Base-by-base conservation (phyloP, 1,284 basidiomycete genomes). In the Marasmius oreades region DNA sequence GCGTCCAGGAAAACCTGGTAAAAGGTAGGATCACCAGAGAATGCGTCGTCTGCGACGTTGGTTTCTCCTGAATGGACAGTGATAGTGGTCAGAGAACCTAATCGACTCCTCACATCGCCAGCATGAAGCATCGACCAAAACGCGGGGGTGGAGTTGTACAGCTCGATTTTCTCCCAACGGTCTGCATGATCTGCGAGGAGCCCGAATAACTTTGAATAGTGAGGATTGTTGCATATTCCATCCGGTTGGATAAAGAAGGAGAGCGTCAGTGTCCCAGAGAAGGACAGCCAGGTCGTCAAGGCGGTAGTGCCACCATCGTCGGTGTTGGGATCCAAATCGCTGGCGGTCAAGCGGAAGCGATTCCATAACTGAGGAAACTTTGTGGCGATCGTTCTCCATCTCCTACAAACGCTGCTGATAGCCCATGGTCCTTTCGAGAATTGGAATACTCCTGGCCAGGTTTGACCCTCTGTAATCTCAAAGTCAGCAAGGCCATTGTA, bases 1-100 rank as follows among this genome's bases (percentile, higher is more conserved):
- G 47, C 47, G 33, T 50, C 28, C 6, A 18, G 26, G 47, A 50
- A 33, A 31, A 50, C 47, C 12, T 50, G 47, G n/a, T 50, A 50
- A 10, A 11, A 20, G 16, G 26, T 12, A n/a, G 47, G 47, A n/a
- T 31, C 28, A 31, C 28, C 14, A 8, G 28, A 50, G 7, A 33
- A 16, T 31, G n/a, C 31, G 2, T 50, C 28, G 7, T 31, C 26
- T 12, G 24, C 28, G 14, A 16, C 14, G 11, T 50, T 26, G 2
- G 28, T 10, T 16, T 20, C 39, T 42, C 33, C 47, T 2, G 47
- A 50, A 12, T 28, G 28, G 23, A 50, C 16, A 10, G 31, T 31
- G 12, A 50, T 12, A 16, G 26, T 26, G 31, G 31, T 31, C 12
- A 50, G 47, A 33, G 26, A 50, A 14, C 31, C 26, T 5, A 50